Conservation (phyloP, 176 grass and related monocot genomes). For the Eleusine coracana region DNA sequence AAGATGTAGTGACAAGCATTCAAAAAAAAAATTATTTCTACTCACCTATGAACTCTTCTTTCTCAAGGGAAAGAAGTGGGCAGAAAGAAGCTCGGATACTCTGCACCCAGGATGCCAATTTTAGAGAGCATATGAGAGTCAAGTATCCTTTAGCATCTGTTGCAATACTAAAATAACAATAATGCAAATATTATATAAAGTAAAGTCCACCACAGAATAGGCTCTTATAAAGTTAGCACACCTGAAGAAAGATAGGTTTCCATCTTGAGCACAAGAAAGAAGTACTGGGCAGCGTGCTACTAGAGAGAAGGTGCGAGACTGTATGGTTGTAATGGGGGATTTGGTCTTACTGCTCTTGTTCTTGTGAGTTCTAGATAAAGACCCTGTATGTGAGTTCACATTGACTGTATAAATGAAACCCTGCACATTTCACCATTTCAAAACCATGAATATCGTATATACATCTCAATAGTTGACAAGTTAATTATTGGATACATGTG, state of each 20-base stretch:
- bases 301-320: slow-evolving; percentile 90
- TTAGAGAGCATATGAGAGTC: slow-evolving; percentile 81
- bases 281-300: slow-evolving; percentile 84
- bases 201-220: slow-evolving; percentile 21
- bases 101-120: slow-evolving; percentile 67
- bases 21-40: not conserved
- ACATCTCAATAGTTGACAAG: slow-evolving; percentile 9
- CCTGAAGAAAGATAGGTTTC: slow-evolving; percentile 96
- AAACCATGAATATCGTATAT: slow-evolving; percentile 27
- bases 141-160: slow-evolving; percentile 79
- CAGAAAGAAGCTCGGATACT: slow-evolving; percentile 86
- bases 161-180: slow-evolving; percentile 58
- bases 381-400: slow-evolving; percentile 85
- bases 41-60: slow-evolving; percentile 98
- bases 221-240: slow-evolving; percentile 41
- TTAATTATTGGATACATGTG: slow-evolving; percentile 62
- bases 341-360: slow-evolving; percentile 82
- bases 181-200: slow-evolving; percentile 38
- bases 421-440: slow-evolving; percentile 54
- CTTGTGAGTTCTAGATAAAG: slow-evolving; percentile 80
- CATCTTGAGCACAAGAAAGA: slow-evolving; percentile 90
- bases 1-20: slow-evolving; percentile 20
- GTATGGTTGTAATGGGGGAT: slow-evolving; percentile 75
- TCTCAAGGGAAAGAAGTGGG: slow-evolving; percentile 95
- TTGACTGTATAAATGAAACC: slow-evolving; percentile 81